Percentiles rank a stretch among this genome's conserved stretches.
phyloP scores from a whole-genome alignment of 2,329 filamentous ascomycete species.

The Colletotrichum trifolii region DNA sequence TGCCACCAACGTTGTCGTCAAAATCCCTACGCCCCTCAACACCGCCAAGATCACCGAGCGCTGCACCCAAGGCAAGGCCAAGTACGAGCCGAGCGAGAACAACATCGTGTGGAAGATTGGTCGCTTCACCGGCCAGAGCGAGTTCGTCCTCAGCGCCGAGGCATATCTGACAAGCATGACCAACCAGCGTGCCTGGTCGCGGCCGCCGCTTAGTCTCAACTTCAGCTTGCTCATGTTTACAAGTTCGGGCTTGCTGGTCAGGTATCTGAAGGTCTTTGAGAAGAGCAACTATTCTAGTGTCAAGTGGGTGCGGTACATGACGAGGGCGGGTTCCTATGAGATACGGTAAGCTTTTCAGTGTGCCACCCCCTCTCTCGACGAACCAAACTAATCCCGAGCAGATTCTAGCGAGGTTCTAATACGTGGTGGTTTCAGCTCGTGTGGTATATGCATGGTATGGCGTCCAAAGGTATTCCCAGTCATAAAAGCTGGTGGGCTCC shows the following conservation, averaged over 20 bases:
- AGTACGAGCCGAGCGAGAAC: conserved; percentile 98
- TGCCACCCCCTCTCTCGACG: not conserved
- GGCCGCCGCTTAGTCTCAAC: conserved; percentile 89
- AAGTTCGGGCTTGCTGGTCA: conserved; percentile 88
- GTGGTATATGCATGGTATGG: conserved; percentile 36
- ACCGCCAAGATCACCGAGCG: conserved; percentile 94
- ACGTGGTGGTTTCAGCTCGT: conserved; percentile 26
- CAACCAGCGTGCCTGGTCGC: conserved; percentile 95
- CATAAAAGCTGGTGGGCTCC: conserved; percentile 30
- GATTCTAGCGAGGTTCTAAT: conserved; percentile 46
- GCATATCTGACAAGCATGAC: conserved; percentile 96
- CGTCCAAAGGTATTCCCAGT: conserved; percentile 37
- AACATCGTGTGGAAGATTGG: conserved; percentile 99
- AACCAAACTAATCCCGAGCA: conserved; percentile 38
- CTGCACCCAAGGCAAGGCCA: conserved; percentile 95
- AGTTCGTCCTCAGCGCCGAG: conserved; percentile 94
- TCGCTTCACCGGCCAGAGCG: conserved; percentile 97
- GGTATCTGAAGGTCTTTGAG: conserved; percentile 98
- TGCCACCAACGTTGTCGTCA: conserved; percentile 93
- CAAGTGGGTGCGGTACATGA: conserved; percentile 99
- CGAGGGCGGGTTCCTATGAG: conserved; percentile 95
- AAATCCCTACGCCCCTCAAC: conserved; percentile 95
- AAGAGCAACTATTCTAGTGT: conserved; percentile 99
- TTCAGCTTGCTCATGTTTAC: conserved; percentile 99
- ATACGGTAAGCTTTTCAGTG: conserved; percentile 71